phyloP scores from a whole-genome alignment of 1,284 basidiomycete species.

The Malassezia slooffiae region DNA sequence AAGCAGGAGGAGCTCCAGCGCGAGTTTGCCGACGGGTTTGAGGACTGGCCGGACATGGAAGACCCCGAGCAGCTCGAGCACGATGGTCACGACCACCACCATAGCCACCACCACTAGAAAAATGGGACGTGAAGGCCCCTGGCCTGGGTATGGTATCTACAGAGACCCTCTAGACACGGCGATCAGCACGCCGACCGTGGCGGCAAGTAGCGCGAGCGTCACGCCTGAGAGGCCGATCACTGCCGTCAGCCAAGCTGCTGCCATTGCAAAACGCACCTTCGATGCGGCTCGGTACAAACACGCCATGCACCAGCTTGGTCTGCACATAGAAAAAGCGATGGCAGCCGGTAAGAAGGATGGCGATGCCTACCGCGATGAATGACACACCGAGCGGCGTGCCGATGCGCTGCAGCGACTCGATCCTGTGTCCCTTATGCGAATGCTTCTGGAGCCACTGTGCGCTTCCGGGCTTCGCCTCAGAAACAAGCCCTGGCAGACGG shows the following conservation, averaged over 20 bases:
- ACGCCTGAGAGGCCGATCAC: conserved; percentile 4
- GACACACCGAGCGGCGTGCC: conserved; percentile 33
- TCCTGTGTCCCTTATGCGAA: neutral
- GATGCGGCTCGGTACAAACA: conserved; percentile 28
- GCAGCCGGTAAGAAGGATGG: conserved; percentile 22
- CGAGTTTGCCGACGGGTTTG: conserved; percentile 47
- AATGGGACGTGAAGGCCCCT: neutral
- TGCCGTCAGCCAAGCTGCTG: neutral
- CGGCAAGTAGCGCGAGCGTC: conserved; percentile 8
- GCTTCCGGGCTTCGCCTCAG: neutral
- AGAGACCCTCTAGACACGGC: conserved; percentile 9
- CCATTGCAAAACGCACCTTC: conserved; percentile 36
- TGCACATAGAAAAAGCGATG: conserved; percentile 33
- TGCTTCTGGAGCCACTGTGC: neutral
- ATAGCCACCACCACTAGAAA: conserved; percentile 9
- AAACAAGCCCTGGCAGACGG: conserved; percentile 32
- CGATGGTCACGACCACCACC: conserved; percentile 16
- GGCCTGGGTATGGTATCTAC: neutral
- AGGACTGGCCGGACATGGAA: conserved; percentile 46
- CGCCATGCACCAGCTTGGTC: conserved; percentile 21
- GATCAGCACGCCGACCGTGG: conserved; percentile 7
- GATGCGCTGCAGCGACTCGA: conserved; percentile 2
- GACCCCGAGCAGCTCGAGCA: conserved; percentile 24
- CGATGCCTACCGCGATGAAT: conserved; percentile 31
- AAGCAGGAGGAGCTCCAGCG: conserved; percentile 7